These are phyloP conservation scores for Botrytis paeoniae DNA, from an alignment of 2,329 filamentous ascomycete genomes.

Conservation along the genomic window DNA sequence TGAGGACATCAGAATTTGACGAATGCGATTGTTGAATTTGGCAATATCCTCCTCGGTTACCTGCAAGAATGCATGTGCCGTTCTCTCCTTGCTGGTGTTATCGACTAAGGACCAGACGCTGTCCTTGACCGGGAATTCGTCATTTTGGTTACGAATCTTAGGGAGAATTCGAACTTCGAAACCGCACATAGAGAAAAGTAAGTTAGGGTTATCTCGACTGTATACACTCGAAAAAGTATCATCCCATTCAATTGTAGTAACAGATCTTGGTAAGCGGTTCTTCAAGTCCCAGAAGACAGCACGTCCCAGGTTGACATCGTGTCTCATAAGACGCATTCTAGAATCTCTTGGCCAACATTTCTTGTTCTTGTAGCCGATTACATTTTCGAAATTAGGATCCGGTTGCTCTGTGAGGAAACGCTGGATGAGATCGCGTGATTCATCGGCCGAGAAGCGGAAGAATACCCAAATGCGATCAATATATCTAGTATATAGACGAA, in stretches of 20 bases:
- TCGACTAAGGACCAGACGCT: constrained; percentile 98
- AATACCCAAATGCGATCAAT: constrained; percentile 99
- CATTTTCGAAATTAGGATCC: constrained; percentile 98
- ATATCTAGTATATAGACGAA: constrained; percentile 95
- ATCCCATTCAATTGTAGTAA: constrained; percentile 98
- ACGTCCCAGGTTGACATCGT: constrained; percentile 95
- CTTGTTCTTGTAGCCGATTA: constrained; percentile 98
- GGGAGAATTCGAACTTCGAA: constrained; percentile 96
- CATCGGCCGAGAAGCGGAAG: constrained; percentile 87
- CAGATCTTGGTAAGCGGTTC: constrained; percentile 88
- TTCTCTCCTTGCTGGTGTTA: constrained; percentile 94
- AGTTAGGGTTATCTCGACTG: constrained; percentile 94
- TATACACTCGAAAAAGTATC: constrained; percentile 98
- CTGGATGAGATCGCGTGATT: constrained; percentile 93
- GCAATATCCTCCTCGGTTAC: constrained; percentile 97
- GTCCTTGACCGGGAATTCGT: constrained; percentile 96
- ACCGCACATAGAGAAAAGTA: constrained; percentile 96
- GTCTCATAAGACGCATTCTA: constrained; percentile 95
- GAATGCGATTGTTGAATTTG: constrained; percentile 98
- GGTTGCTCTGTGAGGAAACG: constrained; percentile 97
- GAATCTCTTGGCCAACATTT: constrained; percentile 99
- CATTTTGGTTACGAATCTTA: constrained; percentile 90
- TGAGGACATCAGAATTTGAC: constrained; percentile 98
- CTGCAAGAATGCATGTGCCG: constrained; percentile 94
- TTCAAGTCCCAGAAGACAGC: constrained; percentile 99